Evolutionary conservation across 169 alveolate genomes (phyloP).

Genomic region (Ichthyophthirius multifiliis): DNA sequence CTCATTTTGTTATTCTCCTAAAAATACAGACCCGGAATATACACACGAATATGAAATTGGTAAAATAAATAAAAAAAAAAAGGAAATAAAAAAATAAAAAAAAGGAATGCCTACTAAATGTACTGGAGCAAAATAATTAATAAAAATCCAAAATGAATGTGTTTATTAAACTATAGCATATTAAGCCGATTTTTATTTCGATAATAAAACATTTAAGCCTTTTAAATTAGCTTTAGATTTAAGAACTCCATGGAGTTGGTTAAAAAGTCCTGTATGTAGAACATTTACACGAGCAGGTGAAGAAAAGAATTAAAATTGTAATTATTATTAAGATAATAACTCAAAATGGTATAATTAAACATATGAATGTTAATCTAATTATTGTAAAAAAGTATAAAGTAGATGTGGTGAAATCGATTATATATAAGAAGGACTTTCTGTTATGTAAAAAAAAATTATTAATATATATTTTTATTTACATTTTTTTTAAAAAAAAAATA

Average conservation of each 20-base stretch:
- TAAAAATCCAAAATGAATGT: not conserved
- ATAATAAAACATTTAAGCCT: not conserved
- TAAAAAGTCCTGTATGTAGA: not conserved
- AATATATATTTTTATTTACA: too few relatives aligned
- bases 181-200: not conserved
- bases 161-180: not conserved
- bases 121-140: not conserved
- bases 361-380: not conserved
- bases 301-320: not conserved
- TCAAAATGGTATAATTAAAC: not conserved
- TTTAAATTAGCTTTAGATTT: constrained; percentile 1
- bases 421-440: not conserved
- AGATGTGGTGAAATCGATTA: not conserved
- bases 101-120: not conserved
- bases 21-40: not conserved
- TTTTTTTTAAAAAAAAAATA: too few relatives aligned
- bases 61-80: not conserved
- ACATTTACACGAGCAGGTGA: not conserved
- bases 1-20: not conserved
- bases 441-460: not conserved
- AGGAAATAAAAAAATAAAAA: not conserved
- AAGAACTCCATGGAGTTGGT: constrained; percentile 11
- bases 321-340: not conserved
- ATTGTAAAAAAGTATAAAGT: not conserved
- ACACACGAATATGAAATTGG: not conserved